Base-by-base conservation (phyloP, 2,329 filamentous ascomycete species). In the Diaporthe amygdali region DNA sequence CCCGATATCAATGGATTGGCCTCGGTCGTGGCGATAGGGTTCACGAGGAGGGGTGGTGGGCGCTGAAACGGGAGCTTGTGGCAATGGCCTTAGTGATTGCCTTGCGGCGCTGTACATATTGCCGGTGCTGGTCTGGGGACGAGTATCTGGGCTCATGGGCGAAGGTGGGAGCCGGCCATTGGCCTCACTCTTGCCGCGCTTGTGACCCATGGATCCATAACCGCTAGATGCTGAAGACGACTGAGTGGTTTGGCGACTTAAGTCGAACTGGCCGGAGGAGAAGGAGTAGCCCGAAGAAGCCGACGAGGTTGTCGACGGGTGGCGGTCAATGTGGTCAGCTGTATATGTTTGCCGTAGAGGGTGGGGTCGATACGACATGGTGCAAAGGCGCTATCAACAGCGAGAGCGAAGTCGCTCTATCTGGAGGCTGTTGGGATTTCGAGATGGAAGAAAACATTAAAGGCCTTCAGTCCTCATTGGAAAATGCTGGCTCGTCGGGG, bases 181-280 rank as follows among this genome's bases (percentile, higher is more conserved):
- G 85, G 72, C 88, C 84, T 96, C 93, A 82, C 93, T 96, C 80
- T 91, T 88, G 72, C 93, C 93, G 79, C 94, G 90, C 80, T 91
- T 93, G 78, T 96, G 94, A 61, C 87, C 86, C 72, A 82, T 77
- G 72, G 79, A 79, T 71, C 82, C 81, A 79, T 89, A 89, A 55
- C 85, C 85, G 79, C 89, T 90, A 41, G 93, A 94, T n/a, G 88
- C 88, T 74, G 90, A 87, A 39, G 94, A 96, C 22, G 92, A 94
- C 75, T 92, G 85, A 59, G 93, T 93, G 80, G 92, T 94, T 47
- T 90, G 89, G 68, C 86, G 83, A 77, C 90, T 92, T 68, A 88
- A 84, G 52, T 91, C 88, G 74, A 84, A 86, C 17, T 80, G 78
- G 49, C 83, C 82, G 2, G 90, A 91, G 63, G 81, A 77, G 73